Base-by-base conservation (phyloP, 108 stramenopile genomes). In the Thalassiosira profunda region DNA sequence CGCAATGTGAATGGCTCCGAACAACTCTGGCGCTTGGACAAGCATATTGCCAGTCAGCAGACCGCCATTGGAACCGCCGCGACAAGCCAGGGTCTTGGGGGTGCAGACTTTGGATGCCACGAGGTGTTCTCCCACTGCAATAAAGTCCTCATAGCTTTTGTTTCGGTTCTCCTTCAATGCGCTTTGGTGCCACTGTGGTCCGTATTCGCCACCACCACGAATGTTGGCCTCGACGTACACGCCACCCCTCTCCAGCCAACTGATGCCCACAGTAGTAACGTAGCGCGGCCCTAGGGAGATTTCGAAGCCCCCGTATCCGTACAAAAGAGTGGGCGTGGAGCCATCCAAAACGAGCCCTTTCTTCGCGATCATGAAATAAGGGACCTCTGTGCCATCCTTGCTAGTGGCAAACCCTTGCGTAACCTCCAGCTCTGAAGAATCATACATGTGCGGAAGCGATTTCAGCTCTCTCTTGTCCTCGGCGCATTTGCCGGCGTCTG, bases 41-140 rank as follows among this genome's bases (percentile, higher is more conserved):
- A 96, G 87, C 95, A 95, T 87, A 61, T 90, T 96, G 2, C 94
- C 96, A 60, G 94, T 83, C 9, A 98, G 72, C 28, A 98, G 70
- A 2, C 99, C 99, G 8, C 98, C 98, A 72, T 99, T 99, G 26
- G 93, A 95, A 21, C 99, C 99, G 41, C 99, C 99, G 33, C 90
- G 81, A 55, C 90, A 89, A 5, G 93, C 98, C 17, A 99, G 75
- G 47, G 93, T 96, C 28, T 75, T 70, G 30, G 93, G 82, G 5
- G 80, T 84, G 46, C 97, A 96, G 36, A 98, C 67, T 7, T 81
- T 82, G 5, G 67, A 37, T 24, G 70, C 63, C 36, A 92, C 78
- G 9, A 99, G 78, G 70, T 98, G 86, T 61, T 78, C 53, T 25
- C 67, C 76, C 12, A 98, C 97, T 11, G 94, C 95, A 35, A 89